A percentile compares a stretch with the other conserved stretches of the same genome.
Conservation (phyloP, 2,329 filamentous ascomycete genomes). For the Pseudocercospora crystallina region DNA sequence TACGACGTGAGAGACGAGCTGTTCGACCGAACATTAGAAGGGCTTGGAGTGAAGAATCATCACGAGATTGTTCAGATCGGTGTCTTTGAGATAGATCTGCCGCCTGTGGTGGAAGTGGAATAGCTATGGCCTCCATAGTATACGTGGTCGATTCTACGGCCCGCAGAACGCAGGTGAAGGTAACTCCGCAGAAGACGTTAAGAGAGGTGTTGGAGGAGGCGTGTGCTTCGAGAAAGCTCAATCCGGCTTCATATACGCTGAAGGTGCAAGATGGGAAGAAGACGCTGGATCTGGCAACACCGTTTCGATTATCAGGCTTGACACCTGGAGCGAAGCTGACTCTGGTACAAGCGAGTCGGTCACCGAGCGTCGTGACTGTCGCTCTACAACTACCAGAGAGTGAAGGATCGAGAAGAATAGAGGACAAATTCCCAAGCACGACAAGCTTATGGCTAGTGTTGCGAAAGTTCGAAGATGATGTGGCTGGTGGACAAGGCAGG, state of each 20-base stretch:
- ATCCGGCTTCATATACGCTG: slow-evolving; percentile 71
- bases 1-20: too few species aligned
- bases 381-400: slow-evolving; percentile 80
- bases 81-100: too few species aligned
- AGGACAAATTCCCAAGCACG: slow-evolving; percentile 84
- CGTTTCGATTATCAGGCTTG: slow-evolving; percentile 80
- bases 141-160: slow-evolving; percentile 81
- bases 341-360: slow-evolving; percentile 82
- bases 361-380: slow-evolving; percentile 80
- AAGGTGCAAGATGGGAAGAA: slow-evolving; percentile 84
- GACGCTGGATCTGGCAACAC: slow-evolving; percentile 77
- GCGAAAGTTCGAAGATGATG: slow-evolving; percentile 81
- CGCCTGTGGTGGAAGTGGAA: too few species aligned
- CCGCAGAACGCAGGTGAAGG: slow-evolving; percentile 77
- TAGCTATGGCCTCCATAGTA: slow-evolving; percentile 72
- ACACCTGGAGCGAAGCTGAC: slow-evolving; percentile 86
- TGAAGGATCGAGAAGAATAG: slow-evolving; percentile 67
- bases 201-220: slow-evolving; percentile 85
- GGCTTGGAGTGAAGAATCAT: too few species aligned
- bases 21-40: too few species aligned
- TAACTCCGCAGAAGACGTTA: slow-evolving; percentile 75
- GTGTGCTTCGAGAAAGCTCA: slow-evolving; percentile 75
- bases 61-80: too few species aligned
- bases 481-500: slow-evolving; percentile 48
- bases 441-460: slow-evolving; percentile 87